Conservation (phyloP, 2,329 filamentous ascomycete genomes). For the Talaromyces sp. region DNA sequence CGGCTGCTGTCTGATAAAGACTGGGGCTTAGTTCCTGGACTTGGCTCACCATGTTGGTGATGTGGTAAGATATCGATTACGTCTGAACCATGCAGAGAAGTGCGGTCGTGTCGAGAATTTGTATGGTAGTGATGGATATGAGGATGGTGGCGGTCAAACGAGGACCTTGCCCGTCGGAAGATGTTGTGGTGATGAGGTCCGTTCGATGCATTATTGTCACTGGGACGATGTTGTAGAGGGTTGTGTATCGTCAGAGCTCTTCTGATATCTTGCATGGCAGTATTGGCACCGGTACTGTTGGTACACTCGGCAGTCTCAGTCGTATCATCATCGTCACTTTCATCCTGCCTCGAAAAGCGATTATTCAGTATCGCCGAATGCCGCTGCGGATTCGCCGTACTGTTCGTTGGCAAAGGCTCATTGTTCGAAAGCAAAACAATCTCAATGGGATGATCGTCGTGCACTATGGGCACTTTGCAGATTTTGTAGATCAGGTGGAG, state of each 20-base stretch:
- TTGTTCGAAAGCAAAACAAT: conserved; percentile 33
- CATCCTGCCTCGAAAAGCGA: conserved; percentile 28
- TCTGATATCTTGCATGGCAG: neutral
- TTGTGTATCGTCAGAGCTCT: conserved; percentile 2
- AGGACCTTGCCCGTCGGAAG: conserved; percentile 1
- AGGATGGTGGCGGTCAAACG: neutral
- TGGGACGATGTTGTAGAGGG: neutral
- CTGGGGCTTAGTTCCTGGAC: neutral
- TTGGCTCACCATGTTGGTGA: conserved; percentile 16
- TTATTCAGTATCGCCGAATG: conserved; percentile 36
- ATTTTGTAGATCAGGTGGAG: conserved; percentile 33
- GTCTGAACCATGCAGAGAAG: conserved; percentile 12
- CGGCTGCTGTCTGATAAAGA: neutral
- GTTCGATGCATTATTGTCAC: neutral
- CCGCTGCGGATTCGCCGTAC: conserved; percentile 25
- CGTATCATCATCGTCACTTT: conserved; percentile 12
- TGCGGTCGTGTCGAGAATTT: neutral
- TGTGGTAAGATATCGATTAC: conserved; percentile 19
- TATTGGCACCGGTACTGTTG: neutral
- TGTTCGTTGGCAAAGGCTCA: conserved; percentile 36
- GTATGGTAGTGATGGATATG: neutral
- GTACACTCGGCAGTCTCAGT: neutral
- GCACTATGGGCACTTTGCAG: conserved; percentile 29
- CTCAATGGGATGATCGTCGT: conserved; percentile 32
- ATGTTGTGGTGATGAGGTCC: neutral